Base-by-base conservation (phyloP, 75 land plant genomes). In the Cryptomeria japonica region DNA sequence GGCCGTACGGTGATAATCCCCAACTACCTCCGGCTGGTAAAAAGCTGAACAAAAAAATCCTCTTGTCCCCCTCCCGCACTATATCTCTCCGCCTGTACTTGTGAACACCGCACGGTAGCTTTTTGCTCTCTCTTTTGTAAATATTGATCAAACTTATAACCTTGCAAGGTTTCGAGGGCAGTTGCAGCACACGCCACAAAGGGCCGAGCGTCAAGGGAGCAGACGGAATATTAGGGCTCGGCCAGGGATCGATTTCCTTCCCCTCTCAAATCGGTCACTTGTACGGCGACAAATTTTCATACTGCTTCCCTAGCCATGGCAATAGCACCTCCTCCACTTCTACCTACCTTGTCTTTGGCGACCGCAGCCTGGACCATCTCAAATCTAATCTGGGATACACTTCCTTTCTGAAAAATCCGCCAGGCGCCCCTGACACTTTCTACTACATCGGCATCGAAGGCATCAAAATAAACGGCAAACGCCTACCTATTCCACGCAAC, bases 201-300 rank as follows among this genome's bases (percentile, higher is more conserved):
- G 92, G 93, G 25, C 51, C 37, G 3, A 93, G 92, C 88, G 91
- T 96, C 88, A 5, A 28, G 12, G 94, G 94, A 0, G 90, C 95
- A 18, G 88, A 86, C 5, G 97, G 97, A 0, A 93, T 96, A 22
- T 14, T 96, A 55, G 97, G 96, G 42, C 88, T 96, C 36, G 97
- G 97, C 3, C 91, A 91, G 6, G 96, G 96, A 0, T 88, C 93
- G 25, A 89, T 92, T 56, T 96, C 97, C 2, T 92, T 96, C 77
- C 68, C 92, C 7, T 89, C 94, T 41, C 97, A 96, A 88, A 78
- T 93, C 46, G 96, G 96, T 41, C 83, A 73, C 22, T 58, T 73
- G 5, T 91, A 86, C 58, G 94, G 89, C 37, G 64, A 89, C 89
- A 93, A 89, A 73, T 96, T 96, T 88, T 93, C 97, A 18, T 96